phyloP scores from a whole-genome alignment of 2,329 filamentous ascomycete genomes.

The Hymenoscyphus infarciens region DNA sequence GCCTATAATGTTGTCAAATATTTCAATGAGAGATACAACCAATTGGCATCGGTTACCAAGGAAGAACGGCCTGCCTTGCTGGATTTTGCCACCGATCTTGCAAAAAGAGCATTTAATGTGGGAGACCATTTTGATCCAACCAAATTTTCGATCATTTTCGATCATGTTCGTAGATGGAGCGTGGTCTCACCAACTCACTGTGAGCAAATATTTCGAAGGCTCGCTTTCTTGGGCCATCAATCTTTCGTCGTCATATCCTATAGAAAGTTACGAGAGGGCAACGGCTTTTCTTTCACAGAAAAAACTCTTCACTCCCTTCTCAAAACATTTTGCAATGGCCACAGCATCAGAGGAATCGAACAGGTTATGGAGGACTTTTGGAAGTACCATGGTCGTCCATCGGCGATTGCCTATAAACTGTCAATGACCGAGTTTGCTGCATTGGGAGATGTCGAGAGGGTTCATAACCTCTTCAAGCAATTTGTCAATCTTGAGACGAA shows the following conservation, averaged over 20 bases:
- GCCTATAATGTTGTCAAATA: constrained; percentile 21
- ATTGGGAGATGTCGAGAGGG: constrained; percentile 43
- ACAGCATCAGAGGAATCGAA: constrained; percentile 37
- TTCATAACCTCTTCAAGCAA: constrained; percentile 43
- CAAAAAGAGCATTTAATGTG: constrained; percentile 20
- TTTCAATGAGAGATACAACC: constrained; percentile 14
- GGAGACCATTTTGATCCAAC: constrained; percentile 15
- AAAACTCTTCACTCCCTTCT: constrained; percentile 32
- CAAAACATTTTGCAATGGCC: constrained; percentile 31
- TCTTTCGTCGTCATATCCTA: constrained; percentile 27
- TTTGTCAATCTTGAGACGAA: constrained; percentile 25
- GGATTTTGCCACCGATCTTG: constrained; percentile 22
- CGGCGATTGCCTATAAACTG: constrained; percentile 31
- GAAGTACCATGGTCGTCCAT: constrained; percentile 31
- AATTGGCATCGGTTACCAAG: neutral
- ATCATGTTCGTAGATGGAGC: constrained; percentile 24
- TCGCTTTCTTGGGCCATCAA: constrained; percentile 22
- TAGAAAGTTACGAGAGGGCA: constrained; percentile 19
- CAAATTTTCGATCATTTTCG: constrained; percentile 19
- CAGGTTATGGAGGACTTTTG: constrained; percentile 39
- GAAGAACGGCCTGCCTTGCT: constrained; percentile 1
- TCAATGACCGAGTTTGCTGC: constrained; percentile 42
- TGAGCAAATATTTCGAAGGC: constrained; percentile 18
- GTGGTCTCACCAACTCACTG: constrained; percentile 21
- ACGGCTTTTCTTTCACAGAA: constrained; percentile 18